A percentile compares a stretch with the other conserved stretches of the same genome.
Conservation (phyloP, 2,329 filamentous ascomycete species). For the Neophaeococcomyces mojaviensis region DNA sequence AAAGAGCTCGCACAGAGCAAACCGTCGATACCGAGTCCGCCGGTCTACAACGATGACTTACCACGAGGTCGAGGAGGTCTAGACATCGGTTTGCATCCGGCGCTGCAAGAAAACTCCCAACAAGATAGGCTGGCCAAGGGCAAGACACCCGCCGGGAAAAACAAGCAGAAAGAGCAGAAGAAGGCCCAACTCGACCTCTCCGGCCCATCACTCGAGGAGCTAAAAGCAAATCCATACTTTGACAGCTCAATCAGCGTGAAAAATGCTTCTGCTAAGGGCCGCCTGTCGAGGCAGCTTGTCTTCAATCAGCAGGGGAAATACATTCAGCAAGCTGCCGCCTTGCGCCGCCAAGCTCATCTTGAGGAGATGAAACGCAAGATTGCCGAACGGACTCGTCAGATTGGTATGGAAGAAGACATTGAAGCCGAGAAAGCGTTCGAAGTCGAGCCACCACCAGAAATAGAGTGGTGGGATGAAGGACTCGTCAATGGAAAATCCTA, state of each 20-base stretch:
- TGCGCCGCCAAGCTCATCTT: conserved; percentile 77
- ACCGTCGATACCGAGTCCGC: conserved; percentile 36
- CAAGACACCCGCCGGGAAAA: conserved; percentile 13
- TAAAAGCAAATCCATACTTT: conserved; percentile 71
- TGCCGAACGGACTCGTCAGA: conserved; percentile 76
- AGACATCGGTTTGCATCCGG: conserved; percentile 70
- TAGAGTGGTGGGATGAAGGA: conserved; percentile 98
- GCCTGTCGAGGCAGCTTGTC: conserved; percentile 67
- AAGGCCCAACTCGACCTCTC: conserved; percentile 51
- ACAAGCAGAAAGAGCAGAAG: conserved; percentile 35
- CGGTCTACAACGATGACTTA: conserved; percentile 42
- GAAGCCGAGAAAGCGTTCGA: conserved; percentile 85
- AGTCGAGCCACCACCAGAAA: conserved; percentile 71
- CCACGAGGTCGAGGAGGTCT: conserved; percentile 57
- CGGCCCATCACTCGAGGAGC: conserved; percentile 51
- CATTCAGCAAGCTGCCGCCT: conserved; percentile 83
- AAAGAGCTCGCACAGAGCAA: conserved; percentile 38
- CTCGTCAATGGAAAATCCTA: conserved; percentile 71
- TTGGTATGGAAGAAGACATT: conserved; percentile 86
- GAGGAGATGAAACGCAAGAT: conserved; percentile 94
- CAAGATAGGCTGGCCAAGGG: conserved; percentile 37
- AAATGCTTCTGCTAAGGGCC: conserved; percentile 50
- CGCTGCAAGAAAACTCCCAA: conserved; percentile 48
- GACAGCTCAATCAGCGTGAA: conserved; percentile 61
- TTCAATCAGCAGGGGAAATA: conserved; percentile 98